Evolutionary conservation across 2,329 filamentous ascomycete genomes (phyloP).

Genomic region (Fusarium temperatum): DNA sequence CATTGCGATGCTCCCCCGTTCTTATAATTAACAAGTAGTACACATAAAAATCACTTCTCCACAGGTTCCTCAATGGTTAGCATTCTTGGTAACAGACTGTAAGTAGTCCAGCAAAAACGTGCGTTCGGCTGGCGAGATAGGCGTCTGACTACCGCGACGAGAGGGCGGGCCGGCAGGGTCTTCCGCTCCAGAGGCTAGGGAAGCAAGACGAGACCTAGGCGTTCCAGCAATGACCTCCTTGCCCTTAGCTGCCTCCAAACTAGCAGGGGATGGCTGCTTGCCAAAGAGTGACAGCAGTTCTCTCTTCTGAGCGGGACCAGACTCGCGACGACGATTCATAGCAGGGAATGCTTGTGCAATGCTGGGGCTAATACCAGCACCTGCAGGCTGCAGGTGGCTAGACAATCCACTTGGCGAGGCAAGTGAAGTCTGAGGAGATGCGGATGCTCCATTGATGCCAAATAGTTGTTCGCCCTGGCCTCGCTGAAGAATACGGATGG

Average conservation of each 20-base stretch:
- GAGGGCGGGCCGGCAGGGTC: slow-evolving; percentile 44
- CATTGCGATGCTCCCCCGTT: slow-evolving; percentile 28
- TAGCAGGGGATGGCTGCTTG: slow-evolving; percentile 48
- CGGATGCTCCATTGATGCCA: slow-evolving; percentile 10
- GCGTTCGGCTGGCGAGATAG: slow-evolving; percentile 75
- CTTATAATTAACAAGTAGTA: slow-evolving; percentile 31
- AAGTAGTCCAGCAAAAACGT: slow-evolving; percentile 81
- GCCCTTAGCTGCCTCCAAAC: slow-evolving; percentile 38
- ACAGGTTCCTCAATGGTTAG: slow-evolving; percentile 42
- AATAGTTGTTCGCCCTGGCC: slow-evolving; percentile 44
- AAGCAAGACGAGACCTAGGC: slow-evolving; percentile 52
- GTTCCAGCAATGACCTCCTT: slow-evolving; percentile 37
- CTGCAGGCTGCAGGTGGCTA: slow-evolving; percentile 27
- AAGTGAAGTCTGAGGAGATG: slow-evolving; percentile 38
- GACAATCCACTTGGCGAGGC: slow-evolving; percentile 31
- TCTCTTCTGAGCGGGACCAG: slow-evolving; percentile 46
- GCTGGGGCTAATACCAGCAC: slow-evolving; percentile 30
- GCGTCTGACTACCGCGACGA: slow-evolving; percentile 60
- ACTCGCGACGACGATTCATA: slow-evolving; percentile 37
- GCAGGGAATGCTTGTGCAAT: slow-evolving; percentile 28
- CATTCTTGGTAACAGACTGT: slow-evolving; percentile 60
- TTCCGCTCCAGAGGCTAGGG: slow-evolving; percentile 54
- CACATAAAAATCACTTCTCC: slow-evolving; percentile 21
- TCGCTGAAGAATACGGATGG: slow-evolving; percentile 49
- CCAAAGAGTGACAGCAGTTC: slow-evolving; percentile 70